Conservation (phyloP, 495 filamentous ascomycete species). For the Acidomyces sp. region DNA sequence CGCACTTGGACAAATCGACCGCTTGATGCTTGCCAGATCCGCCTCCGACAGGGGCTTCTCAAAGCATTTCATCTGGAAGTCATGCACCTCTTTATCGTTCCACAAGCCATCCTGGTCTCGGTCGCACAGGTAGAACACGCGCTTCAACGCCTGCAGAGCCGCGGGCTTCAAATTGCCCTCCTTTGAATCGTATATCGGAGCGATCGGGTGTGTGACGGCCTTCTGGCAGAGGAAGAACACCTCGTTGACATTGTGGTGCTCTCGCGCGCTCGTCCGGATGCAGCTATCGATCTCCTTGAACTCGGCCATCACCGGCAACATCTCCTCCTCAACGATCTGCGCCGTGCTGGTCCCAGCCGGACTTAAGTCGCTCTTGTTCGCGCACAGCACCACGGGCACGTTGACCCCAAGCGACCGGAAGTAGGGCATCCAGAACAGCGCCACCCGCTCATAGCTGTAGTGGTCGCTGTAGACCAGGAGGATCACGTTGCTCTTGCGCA, state of each 20-base stretch:
- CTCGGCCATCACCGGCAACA: constrained; percentile 95
- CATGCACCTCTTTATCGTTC: constrained; percentile 77
- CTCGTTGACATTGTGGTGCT: constrained; percentile 92
- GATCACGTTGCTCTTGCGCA: constrained; percentile 92
- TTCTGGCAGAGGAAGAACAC: constrained; percentile 96
- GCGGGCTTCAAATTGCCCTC: constrained; percentile 75
- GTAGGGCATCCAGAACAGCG: constrained; percentile 94
- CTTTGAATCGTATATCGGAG: constrained; percentile 91
- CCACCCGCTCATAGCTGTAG: constrained; percentile 96
- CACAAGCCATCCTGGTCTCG: constrained; percentile 92
- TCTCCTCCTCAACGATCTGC: constrained; percentile 86
- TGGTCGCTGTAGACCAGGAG: constrained; percentile 95
- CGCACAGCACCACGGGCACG: constrained; percentile 88
- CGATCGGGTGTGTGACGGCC: constrained; percentile 95
- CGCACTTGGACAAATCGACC: constrained; percentile 51
- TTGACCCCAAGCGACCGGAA: constrained; percentile 95
- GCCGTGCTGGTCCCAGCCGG: constrained; percentile 43
- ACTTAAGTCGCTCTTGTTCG: constrained; percentile 85
- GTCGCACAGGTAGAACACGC: constrained; percentile 91
- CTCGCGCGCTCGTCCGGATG: constrained; percentile 85
- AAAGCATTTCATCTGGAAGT: constrained; percentile 85
- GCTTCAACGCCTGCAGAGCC: constrained; percentile 67
- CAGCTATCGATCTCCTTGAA: constrained; percentile 98
- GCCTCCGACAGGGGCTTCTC: constrained; percentile 64
- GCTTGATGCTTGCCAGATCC: constrained; percentile 80